These are phyloP conservation scores for Colletotrichum magnum DNA, from an alignment of 2,329 filamentous ascomycete genomes.

Conservation along the genomic window DNA sequence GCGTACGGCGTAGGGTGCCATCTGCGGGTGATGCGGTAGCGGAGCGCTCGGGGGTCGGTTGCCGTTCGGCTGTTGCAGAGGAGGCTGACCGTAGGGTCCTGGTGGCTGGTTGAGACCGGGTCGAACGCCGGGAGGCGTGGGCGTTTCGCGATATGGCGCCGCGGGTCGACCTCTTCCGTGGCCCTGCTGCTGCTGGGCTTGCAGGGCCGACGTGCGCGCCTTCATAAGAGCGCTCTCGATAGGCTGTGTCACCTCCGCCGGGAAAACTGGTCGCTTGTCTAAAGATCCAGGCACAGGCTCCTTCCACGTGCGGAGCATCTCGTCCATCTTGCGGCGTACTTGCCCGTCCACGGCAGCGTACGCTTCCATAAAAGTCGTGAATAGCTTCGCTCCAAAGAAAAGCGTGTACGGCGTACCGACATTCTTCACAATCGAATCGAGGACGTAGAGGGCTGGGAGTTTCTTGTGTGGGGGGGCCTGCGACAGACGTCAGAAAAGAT, in stretches of 20 bases:
- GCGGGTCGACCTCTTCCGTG: conserved; percentile 33
- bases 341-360: conserved; percentile 89
- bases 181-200: conserved; percentile 71
- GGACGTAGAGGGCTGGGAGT: conserved; percentile 94
- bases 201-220: conserved; percentile 69
- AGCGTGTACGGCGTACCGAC: conserved; percentile 97
- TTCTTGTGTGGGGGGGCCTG: conserved; percentile 92
- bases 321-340: conserved; percentile 92
- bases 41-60: conserved; percentile 42
- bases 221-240: conserved; percentile 97
- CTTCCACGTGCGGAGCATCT: conserved; percentile 98
- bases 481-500: conserved; percentile 54
- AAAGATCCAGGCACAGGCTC: conserved; percentile 94
- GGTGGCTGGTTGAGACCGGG: conserved; percentile 49
- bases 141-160: conserved; percentile 78
- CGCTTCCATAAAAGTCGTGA: conserved; percentile 95
- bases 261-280: conserved; percentile 93
- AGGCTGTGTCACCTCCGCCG: conserved; percentile 85
- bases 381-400: conserved; percentile 92
- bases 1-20: conserved; percentile 37
- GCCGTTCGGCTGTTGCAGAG: conserved; percentile 51
- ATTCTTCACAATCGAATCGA: conserved; percentile 99
- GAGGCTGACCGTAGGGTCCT: conserved; percentile 53
- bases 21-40: conserved; percentile 35
- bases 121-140: conserved; percentile 76